Percentiles rank a stretch among this genome's conserved stretches.
Evolutionary conservation across 345 rosid species (phyloP).

Genomic region (Populus deltoides): DNA sequence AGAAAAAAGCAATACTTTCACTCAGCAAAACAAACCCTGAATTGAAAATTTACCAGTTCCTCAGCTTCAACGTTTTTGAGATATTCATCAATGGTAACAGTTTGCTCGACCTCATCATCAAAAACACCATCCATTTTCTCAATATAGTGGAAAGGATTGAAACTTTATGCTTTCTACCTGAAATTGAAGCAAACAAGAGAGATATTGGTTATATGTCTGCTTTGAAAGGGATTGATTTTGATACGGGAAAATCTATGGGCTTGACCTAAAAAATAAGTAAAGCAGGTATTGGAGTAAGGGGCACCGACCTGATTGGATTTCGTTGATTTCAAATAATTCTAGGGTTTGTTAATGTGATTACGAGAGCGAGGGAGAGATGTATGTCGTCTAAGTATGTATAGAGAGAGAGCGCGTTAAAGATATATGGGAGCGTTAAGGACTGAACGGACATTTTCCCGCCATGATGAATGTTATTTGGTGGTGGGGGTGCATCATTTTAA

Average conservation of each 20-base stretch:
- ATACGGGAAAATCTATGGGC: not conserved
- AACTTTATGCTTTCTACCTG: conserved; percentile 10
- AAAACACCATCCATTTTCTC: conserved; percentile 45
- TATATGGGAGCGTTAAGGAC: conserved; percentile 2
- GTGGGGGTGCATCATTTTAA: not conserved
- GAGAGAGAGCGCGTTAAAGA: not conserved
- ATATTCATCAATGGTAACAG: conserved; percentile 74
- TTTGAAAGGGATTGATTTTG: not conserved
- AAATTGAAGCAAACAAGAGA: not conserved
- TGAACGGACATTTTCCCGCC: conserved; percentile 25
- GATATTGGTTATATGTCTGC: not conserved
- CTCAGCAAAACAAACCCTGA: not conserved
- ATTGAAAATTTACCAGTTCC: conserved; percentile 57
- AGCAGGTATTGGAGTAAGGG: too few relatives aligned
- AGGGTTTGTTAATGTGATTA: not conserved
- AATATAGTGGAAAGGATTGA: not conserved
- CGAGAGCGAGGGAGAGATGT: not conserved
- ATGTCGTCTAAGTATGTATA: not conserved
- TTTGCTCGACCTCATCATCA: conserved; percentile 67
- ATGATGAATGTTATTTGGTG: not conserved
- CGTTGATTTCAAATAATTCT: not conserved
- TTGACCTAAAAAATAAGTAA: not conserved
- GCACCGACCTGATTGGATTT: not conserved
- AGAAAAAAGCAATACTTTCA: not conserved
- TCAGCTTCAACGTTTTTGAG: conserved; percentile 74